phyloP scores from a whole-genome alignment of 1,284 basidiomycete species.

The Cutaneotrichosporon cutaneum region DNA sequence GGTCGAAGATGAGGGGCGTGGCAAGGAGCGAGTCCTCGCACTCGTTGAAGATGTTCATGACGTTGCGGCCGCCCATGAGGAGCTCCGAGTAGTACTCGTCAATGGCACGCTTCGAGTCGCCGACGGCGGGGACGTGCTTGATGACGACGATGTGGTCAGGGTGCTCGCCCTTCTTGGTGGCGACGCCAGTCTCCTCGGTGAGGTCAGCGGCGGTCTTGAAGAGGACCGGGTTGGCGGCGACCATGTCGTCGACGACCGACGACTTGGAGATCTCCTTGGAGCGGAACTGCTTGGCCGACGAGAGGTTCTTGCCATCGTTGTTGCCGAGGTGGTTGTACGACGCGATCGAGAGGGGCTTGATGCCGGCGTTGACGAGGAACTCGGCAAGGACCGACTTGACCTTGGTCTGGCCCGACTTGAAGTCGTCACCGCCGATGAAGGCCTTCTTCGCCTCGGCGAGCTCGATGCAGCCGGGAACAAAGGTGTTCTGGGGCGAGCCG shows the following conservation, averaged over 20 bases:
- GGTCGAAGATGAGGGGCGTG: conserved; percentile 91
- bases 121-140: conserved; percentile 80
- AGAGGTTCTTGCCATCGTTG: conserved; percentile 94
- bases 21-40: conserved; percentile 97
- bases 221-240: conserved; percentile 81
- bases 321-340: conserved; percentile 99
- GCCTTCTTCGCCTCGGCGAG: conserved; percentile 86
- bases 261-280: conserved; percentile 98
- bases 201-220: conserved; percentile 64
- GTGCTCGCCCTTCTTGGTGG: conserved; percentile 63
- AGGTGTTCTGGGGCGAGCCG: conserved; percentile 98
- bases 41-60: conserved; percentile 82
- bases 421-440: conserved; percentile 97
- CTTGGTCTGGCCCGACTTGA: conserved; percentile 93
- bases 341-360: conserved; percentile 94
- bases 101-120: conserved; percentile 91
- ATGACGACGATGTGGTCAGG: conserved; percentile 97
- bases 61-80: conserved; percentile 59
- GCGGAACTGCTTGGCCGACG: conserved; percentile 90
- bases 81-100: conserved; percentile 97
- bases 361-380: conserved; percentile 98
- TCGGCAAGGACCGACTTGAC: conserved; percentile 94
- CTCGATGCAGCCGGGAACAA: conserved; percentile 91
- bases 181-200: conserved; percentile 58
- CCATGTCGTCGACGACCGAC: conserved; percentile 97